Evolutionary conservation across 2,329 filamentous ascomycete species (phyloP), one percentile per base, ranked within the genome.

Genomic region (Ophiocordyceps robertsii): DNA sequence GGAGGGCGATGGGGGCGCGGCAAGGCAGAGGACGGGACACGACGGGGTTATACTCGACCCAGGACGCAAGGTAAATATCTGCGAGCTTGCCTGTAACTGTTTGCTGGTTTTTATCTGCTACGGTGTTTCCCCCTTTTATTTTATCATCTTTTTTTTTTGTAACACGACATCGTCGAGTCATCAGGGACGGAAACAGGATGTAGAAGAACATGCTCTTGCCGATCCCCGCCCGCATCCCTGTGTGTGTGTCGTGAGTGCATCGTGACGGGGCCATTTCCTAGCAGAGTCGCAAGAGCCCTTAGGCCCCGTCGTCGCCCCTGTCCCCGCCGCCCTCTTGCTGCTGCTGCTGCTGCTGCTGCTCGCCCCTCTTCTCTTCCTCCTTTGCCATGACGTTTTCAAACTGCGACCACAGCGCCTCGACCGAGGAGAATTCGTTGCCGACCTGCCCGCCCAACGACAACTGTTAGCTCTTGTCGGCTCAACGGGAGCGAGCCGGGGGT

Each of bases 321-420:
- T 48, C 51, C 7, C 43, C 55, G n/a, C 43, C 55, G 16, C 57
- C 49, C 3, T 56, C 53, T 40, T 48, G 40, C 47, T 48, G 19
- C 19, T 3, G 19, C 19, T 48, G 40, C 47, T 48, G 19, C 19
- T 3, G 19, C 19, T 19, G 41, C 47, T 53, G 36, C 33, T 58
- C 51, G n/a, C 49, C 60, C 14, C 38, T 37, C n/a, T 41, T 42
- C 37, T 47, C 58, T 39, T 51, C 67, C 43, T 82, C 74, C 55
- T 82, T 85, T 9, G 77, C 85, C 89, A 95, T 96, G 53, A 96
- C 89, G 51, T 82, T 84, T 66, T 98, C 92, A 57, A 98, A 96
- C 56, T 94, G 87, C 33, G 85, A 93, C 92, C 92, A 98, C 14
- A 98, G 73, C 29, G 87, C 88, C 62, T 98, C 92, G 37, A 98